Evolutionary conservation across 345 rosid species (phyloP), one percentile per base, ranked within the genome.

Genomic region (Trapa incisa): DNA sequence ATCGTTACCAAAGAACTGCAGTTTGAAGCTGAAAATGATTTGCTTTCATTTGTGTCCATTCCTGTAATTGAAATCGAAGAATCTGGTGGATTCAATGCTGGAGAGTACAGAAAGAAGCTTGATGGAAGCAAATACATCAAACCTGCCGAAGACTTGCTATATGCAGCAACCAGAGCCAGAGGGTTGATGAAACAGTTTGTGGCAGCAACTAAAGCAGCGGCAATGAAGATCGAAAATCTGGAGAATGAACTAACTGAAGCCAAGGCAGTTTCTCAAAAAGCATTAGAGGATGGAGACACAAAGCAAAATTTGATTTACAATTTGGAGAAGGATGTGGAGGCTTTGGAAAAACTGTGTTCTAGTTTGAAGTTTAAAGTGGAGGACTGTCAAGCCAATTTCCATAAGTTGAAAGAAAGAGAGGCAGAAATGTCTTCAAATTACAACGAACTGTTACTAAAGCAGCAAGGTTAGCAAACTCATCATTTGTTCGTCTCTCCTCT

Each of bases 401-500:
- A 78, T 70, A 82, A 75, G 65, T 81, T 92, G 88, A 82, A 85
- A 78, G 85, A 81, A 74, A 89, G 72, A 67, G 89, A 85, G 67
- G 78, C 72, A 53, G 92, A 87, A 73, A 76, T 84, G 68, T 82
- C 80, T 16, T 70, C 76, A 65, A 75, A 78, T 61, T 65, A 67
- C 65, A 65, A 71, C 47, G 74, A 73, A 61, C 67, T 75, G 65
- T 70, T 45, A 50, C 61, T 61, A 76, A 84, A 80, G 78, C 89
- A 82, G 67, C 82, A 77, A 84, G 91, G 96, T 87, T 68, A 68
- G n/a, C 10, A 63, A 33, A 47, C 73, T 64, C 22, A 15, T 50
- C 56, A 17, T 15, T 13, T 7, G 2, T 7, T 11, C 13, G 12
- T 45, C 48, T 45, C 48, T 45, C 48, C 48, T 45, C 48, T 45